These are phyloP conservation scores for Acer yangbiense DNA, from an alignment of 345 rosid genomes.

Conservation along the genomic window DNA sequence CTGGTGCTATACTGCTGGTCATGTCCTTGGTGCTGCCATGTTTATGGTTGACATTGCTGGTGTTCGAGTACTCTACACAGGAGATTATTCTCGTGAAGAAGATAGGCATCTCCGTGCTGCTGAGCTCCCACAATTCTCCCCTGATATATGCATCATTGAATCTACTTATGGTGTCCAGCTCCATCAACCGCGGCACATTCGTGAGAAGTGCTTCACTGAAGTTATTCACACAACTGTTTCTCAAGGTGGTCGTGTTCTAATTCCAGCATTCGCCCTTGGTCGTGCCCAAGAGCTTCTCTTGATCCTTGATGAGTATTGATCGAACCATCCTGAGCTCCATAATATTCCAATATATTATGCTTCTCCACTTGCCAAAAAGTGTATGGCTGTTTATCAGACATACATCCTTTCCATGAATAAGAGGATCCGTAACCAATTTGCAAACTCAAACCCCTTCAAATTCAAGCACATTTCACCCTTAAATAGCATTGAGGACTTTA, in stretches of 20 bases:
- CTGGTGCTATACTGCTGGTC: slow-evolving; percentile 99
- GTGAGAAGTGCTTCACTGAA: slow-evolving; percentile 97
- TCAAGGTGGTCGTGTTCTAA: slow-evolving; percentile 91
- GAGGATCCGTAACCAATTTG: slow-evolving; percentile 89
- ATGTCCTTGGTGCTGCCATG: slow-evolving; percentile 99
- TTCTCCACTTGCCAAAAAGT: slow-evolving; percentile 93
- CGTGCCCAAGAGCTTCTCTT: slow-evolving; percentile 82
- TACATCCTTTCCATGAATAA: slow-evolving; percentile 96
- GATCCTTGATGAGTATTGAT: slow-evolving; percentile 92
- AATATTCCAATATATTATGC: slow-evolving; percentile 94
- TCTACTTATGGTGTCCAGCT: slow-evolving; percentile 97
- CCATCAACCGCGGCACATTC: slow-evolving; percentile 82
- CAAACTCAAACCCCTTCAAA: slow-evolving; percentile 85
- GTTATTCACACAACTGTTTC: slow-evolving; percentile 81
- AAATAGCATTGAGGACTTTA: slow-evolving; percentile 84
- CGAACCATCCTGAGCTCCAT: slow-evolving; percentile 83
- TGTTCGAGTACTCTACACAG: slow-evolving; percentile 89
- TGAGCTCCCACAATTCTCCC: slow-evolving; percentile 95
- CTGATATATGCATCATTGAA: slow-evolving; percentile 92
- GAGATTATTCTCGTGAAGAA: slow-evolving; percentile 96
- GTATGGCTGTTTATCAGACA: slow-evolving; percentile 96
- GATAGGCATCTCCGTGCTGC: slow-evolving; percentile 95
- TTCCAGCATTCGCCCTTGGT: slow-evolving; percentile 84
- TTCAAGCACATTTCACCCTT: slow-evolving; percentile 85
- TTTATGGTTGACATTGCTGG: slow-evolving; percentile 97